phyloP scores from a whole-genome alignment of 441 rosid species.

The Raphanus hybrid region DNA sequence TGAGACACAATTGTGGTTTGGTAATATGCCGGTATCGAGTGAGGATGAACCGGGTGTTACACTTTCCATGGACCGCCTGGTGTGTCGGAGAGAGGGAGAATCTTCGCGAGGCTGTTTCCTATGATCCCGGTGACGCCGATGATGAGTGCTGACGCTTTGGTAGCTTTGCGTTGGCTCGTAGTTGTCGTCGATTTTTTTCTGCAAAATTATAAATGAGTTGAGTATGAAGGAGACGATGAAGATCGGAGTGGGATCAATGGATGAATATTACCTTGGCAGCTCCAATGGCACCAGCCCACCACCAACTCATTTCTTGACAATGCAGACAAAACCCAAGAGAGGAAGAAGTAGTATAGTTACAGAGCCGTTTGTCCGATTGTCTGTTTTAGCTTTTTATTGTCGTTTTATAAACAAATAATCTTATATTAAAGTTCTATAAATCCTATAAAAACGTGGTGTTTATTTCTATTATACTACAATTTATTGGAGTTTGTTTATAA shows the following conservation, averaged over 20 bases:
- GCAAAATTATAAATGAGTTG: slow-evolving; percentile 34
- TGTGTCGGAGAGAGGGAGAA: slow-evolving; percentile 83
- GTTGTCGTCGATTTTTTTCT: slow-evolving; percentile 64
- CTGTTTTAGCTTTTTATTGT: slow-evolving; percentile 14
- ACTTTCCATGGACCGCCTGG: slow-evolving; percentile 97
- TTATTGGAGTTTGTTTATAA: background rate
- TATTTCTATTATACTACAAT: background rate
- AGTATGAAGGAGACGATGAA: background rate
- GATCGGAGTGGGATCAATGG: background rate
- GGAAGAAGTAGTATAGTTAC: background rate
- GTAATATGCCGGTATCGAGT: too few species aligned
- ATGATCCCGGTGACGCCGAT: slow-evolving; percentile 85
- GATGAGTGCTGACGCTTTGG: slow-evolving; percentile 69
- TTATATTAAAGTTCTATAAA: background rate
- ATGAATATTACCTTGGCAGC: slow-evolving; percentile 54
- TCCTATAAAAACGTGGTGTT: background rate
- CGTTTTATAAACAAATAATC: background rate
- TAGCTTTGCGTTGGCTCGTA: slow-evolving; percentile 54
- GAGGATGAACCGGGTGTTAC: too few species aligned
- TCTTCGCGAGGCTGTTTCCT: slow-evolving; percentile 86
- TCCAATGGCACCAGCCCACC: slow-evolving; percentile 91
- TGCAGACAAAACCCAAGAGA: background rate
- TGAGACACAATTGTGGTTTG: too few species aligned
- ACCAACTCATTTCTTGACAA: slow-evolving; percentile 67
- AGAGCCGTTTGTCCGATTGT: slow-evolving; percentile 24